phyloP scores from a whole-genome alignment of 169 alveolate species.

The Ichthyophthirius multifiliis region DNA sequence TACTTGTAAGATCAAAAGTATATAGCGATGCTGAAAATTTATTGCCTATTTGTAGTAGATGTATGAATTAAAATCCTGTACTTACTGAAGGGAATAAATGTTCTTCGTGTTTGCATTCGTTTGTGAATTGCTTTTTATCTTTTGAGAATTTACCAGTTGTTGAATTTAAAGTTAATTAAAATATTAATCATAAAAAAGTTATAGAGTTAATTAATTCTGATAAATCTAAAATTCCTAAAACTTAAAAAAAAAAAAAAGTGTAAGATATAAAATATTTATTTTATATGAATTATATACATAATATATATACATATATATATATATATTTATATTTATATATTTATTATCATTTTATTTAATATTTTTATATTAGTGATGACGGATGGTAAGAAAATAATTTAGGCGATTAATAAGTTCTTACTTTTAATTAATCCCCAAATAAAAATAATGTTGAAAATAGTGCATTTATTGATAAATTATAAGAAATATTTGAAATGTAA shows the following conservation, averaged over 20 bases:
- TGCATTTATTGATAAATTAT: conserved; percentile 67
- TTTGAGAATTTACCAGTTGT: conserved; percentile 85
- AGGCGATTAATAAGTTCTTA: conserved; percentile 51
- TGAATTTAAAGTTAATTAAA: conserved; percentile 67
- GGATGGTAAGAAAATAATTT: conserved; percentile 56
- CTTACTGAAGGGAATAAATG: conserved; percentile 75
- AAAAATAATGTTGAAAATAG: conserved; percentile 54
- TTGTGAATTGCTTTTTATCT: conserved; percentile 68
- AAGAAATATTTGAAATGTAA: conserved; percentile 68
- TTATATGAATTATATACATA: neutral
- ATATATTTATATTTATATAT: too few relatives aligned
- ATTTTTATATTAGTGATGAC: conserved; percentile 16
- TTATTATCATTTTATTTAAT: neutral
- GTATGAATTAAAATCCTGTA: conserved; percentile 70
- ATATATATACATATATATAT: too few relatives aligned
- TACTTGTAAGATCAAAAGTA: conserved; percentile 72
- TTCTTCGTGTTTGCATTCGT: conserved; percentile 78
- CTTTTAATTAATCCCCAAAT: conserved; percentile 35
- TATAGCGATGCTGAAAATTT: conserved; percentile 79
- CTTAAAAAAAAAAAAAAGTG: conserved; percentile 8
- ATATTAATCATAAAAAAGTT: conserved; percentile 58
- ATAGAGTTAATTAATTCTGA: conserved; percentile 65
- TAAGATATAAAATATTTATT: neutral
- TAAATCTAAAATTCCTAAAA: conserved; percentile 55
- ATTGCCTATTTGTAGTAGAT: conserved; percentile 76